Conservation (phyloP, 371 early-diverging fungal species). For the Mortierella sp. region DNA sequence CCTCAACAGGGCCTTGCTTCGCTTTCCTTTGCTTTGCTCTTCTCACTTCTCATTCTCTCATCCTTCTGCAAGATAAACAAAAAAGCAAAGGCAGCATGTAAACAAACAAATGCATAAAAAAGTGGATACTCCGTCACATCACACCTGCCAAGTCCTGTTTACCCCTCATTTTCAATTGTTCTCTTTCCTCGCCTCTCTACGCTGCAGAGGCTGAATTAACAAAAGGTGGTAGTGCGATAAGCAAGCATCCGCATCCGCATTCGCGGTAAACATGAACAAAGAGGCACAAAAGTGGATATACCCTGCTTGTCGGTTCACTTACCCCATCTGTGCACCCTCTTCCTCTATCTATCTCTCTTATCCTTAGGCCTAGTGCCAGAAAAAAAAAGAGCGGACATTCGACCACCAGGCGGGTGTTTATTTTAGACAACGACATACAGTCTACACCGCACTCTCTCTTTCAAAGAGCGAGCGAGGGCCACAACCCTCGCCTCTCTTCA, state of each 20-base stretch:
- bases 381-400: not conserved
- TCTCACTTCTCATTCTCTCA: no score
- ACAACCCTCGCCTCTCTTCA: not conserved
- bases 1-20: no score
- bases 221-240: not conserved
- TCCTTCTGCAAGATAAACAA: not conserved
- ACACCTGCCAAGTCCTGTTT: not conserved
- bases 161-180: not conserved
- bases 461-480: conserved; percentile 17
- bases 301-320: not conserved
- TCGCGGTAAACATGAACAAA: not conserved
- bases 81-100: not conserved
- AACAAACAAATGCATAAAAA: conserved; percentile 2
- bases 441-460: not conserved
- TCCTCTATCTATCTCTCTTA: not conserved
- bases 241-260: not conserved
- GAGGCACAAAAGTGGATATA: not conserved
- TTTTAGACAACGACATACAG: conserved; percentile 4
- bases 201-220: no score
- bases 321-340: conserved; percentile 8
- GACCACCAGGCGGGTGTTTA: conserved; percentile 5
- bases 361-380: not conserved
- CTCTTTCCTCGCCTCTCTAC: not conserved
- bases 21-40: no score
- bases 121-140: conserved; percentile 8